These are phyloP conservation scores for Corymbia maculata DNA, from an alignment of 345 rosid genomes.

Conservation along the genomic window DNA sequence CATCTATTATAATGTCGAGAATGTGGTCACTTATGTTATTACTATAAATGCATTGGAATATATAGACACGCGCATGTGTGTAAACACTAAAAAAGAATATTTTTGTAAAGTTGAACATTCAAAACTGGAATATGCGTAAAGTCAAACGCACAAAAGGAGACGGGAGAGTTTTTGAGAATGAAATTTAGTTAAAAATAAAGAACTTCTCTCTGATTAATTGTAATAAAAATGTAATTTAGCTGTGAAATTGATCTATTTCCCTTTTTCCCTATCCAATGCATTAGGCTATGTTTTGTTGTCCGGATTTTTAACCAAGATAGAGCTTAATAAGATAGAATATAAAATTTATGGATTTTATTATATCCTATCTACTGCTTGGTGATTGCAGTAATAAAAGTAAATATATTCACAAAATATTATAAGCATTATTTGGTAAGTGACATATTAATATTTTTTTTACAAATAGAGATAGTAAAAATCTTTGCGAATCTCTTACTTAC, in stretches of 20 bases:
- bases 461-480: too few species aligned
- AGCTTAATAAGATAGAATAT: too few species aligned
- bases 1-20: background rate
- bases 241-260: background rate
- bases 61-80: background rate
- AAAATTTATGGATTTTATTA: too few species aligned
- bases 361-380: too few species aligned
- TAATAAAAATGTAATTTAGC: background rate
- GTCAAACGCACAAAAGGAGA: background rate
- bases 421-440: too few species aligned
- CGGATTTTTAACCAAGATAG: too few species aligned
- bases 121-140: background rate
- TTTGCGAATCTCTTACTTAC: too few species aligned
- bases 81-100: background rate
- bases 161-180: background rate
- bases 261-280: background rate
- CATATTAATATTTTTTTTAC: too few species aligned
- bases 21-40: background rate
- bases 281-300: too few species aligned
- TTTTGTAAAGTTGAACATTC: background rate
- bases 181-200: background rate
- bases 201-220: background rate
- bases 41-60: background rate
- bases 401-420: too few species aligned
- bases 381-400: too few species aligned